Evolutionary conservation across 1,284 basidiomycete genomes (phyloP).

Genomic region (Cryptococcus sp.): DNA sequence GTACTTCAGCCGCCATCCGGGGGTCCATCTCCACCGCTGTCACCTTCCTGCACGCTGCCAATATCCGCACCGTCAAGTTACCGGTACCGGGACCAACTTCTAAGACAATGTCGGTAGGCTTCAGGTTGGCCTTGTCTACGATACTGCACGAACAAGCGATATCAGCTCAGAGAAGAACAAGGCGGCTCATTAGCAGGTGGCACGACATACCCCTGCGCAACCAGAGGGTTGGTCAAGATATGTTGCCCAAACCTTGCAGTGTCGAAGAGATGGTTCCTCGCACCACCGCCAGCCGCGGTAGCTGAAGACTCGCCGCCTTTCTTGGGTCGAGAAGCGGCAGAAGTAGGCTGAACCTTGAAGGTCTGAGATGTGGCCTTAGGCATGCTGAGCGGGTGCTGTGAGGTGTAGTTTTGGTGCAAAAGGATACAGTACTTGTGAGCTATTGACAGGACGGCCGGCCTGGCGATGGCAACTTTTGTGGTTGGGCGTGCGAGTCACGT

Average conservation of each 20-base stretch:
- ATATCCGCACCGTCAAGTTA: constrained; percentile 89
- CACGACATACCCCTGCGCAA: constrained; percentile 72
- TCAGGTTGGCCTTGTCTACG: constrained; percentile 64
- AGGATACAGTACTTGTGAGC: background rate
- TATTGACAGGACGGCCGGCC: background rate
- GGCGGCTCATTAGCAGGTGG: background rate
- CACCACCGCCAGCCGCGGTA: constrained; percentile 37
- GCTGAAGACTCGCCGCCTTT: constrained; percentile 34
- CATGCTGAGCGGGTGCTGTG: constrained; percentile 56
- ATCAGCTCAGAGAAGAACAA: background rate
- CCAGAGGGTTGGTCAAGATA: constrained; percentile 90
- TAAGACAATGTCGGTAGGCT: constrained; percentile 91
- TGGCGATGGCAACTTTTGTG: constrained; percentile 5
- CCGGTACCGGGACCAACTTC: constrained; percentile 99
- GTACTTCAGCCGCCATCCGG: constrained; percentile 95
- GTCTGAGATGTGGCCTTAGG: constrained; percentile 84
- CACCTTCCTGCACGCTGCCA: constrained; percentile 89
- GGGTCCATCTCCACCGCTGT: constrained; percentile 98
- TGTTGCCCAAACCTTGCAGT: constrained; percentile 94
- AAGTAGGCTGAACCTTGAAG: constrained; percentile 63
- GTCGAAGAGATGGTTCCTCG: constrained; percentile 82
- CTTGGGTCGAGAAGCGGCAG: constrained; percentile 20
- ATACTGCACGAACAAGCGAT: constrained; percentile 4
- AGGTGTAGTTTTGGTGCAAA: background rate
- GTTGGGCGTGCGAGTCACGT: constrained; percentile 13